Evolutionary conservation across 139 green algal genomes (phyloP).

Genomic region (Tetradesmus obliquus): DNA sequence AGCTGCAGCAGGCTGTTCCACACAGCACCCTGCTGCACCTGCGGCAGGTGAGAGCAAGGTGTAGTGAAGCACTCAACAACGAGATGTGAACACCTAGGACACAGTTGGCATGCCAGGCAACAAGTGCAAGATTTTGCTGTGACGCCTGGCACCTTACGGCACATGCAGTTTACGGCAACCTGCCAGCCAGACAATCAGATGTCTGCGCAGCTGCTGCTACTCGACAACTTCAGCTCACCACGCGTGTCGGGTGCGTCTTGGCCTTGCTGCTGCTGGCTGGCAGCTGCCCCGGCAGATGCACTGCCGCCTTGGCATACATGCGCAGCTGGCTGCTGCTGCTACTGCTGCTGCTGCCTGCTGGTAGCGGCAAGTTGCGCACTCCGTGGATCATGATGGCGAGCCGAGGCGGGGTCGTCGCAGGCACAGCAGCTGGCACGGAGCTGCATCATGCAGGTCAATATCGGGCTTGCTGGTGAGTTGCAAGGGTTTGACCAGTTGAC

Average conservation of each 20-base stretch:
- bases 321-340: not conserved
- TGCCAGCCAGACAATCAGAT: not conserved
- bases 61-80: no score
- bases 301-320: constrained; percentile 16
- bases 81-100: no score
- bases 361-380: not conserved
- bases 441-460: not conserved
- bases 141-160: no score
- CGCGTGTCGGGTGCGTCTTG: not conserved
- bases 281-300: not conserved
- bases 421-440: not conserved
- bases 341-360: not conserved
- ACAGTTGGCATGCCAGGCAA: no score
- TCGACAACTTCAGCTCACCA: not conserved
- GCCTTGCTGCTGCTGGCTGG: constrained; percentile 13
- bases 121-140: no score
- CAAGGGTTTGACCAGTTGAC: no score
- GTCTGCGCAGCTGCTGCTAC: not conserved
- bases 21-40: not conserved
- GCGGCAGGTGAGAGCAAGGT: not conserved
- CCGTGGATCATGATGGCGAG: constrained; percentile 20
- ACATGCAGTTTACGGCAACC: no score
- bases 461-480: no score
- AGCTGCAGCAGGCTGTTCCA: constrained; percentile 11
- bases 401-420: not conserved